Evolutionary conservation across 108 stramenopile species (phyloP), one percentile per base, ranked within the genome.

Genomic region (Licmophora abbreviata): DNA sequence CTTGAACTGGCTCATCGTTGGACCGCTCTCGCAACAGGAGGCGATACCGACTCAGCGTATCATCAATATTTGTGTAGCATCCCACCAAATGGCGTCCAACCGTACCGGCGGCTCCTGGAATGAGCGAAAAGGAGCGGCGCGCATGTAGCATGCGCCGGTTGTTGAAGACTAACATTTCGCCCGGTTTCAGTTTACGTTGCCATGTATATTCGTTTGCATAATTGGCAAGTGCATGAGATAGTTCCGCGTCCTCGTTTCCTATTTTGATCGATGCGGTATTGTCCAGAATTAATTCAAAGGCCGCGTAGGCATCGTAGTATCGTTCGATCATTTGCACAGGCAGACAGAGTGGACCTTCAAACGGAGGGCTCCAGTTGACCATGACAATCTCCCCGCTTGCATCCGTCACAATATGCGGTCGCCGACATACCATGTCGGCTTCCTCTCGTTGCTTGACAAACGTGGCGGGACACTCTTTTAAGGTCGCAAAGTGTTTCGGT

Each of bases 111-210:
- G 48, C 25, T 30, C 25, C 55, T 11, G 29, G 35, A 14, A 20
- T n/a, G 27, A 68, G 22, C 36, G 51, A 33, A 56, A 88, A 88
- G 1, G 40, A 60, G 18, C 77, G 61, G 50, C 87, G 64, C 8
- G 83, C 87, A 65, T 88, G 87, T 3, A 84, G 51, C 81, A 88
- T 82, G 24, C 87, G 66, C 41, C 74, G 65, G 48, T 88, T 88
- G 62, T 84, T 84, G 42, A 88, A 88, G 0, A 88, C 71, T 7
- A 88, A 55, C 26, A 84, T 65, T 17, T 88, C 74, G 11, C 83
- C 83, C 1, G 56, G 59, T 32, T 54, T 12, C 42, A 88, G 59
- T 27, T 43, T 37, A 14, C 54, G 38, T 51, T 84, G 70, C 81
- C 78, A 85, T 7, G 87, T 88, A 51, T 69, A 68, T 10, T 77